Conservation (phyloP, 2,329 filamentous ascomycete genomes). For the Septoria linicola region DNA sequence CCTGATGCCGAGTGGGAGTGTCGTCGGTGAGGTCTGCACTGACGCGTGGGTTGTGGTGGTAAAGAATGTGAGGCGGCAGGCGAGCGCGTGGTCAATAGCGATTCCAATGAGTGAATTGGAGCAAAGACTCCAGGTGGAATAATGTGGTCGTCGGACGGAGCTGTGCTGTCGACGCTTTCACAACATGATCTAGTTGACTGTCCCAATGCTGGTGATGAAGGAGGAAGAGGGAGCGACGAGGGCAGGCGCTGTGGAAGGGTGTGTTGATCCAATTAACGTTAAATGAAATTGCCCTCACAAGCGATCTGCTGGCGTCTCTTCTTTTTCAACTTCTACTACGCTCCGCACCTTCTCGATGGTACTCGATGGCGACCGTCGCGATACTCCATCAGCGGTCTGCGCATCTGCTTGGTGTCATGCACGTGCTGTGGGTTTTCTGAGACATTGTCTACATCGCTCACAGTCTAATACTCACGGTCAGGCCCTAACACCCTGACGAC, state of each 20-base stretch:
- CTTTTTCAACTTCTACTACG: no score
- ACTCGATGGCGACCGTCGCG: no score
- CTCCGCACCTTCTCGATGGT: no score
- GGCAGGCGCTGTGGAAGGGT: not conserved
- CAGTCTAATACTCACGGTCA: no score
- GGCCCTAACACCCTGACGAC: no score
- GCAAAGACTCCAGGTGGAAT: slow-evolving; percentile 21
- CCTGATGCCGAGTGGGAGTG: slow-evolving; percentile 10
- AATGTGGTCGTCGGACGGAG: slow-evolving; percentile 15
- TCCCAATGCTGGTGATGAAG: slow-evolving; percentile 8
- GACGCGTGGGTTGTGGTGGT: slow-evolving; percentile 16
- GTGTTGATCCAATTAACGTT: no score
- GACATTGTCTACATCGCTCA: no score
- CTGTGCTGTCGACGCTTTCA: slow-evolving; percentile 14
- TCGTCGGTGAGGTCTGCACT: slow-evolving; percentile 10
- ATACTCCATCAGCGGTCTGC: no score
- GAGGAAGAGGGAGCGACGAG: slow-evolving; percentile 2
- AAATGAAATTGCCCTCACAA: no score
- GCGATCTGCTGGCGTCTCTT: no score
- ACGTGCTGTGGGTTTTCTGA: no score
- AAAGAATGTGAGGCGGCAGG: slow-evolving; percentile 19
- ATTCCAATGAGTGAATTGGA: slow-evolving; percentile 23
- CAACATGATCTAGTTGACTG: slow-evolving; percentile 17
- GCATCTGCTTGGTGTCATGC: no score
- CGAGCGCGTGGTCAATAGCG: slow-evolving; percentile 16